phyloP scores from a whole-genome alignment of 495 filamentous ascomycete species.

The Hypoxylon rickii region DNA sequence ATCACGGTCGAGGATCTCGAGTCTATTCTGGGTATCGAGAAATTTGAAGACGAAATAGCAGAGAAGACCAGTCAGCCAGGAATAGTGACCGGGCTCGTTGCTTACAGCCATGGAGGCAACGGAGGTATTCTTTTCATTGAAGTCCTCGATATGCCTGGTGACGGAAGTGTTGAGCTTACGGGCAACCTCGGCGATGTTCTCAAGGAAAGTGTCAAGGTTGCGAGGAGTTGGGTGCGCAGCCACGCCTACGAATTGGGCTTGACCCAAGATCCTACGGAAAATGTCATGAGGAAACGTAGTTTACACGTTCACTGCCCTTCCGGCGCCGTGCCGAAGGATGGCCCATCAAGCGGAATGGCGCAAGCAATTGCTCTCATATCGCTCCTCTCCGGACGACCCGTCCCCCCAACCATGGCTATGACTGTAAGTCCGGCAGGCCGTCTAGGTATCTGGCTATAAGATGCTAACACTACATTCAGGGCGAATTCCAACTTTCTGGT shows the following conservation, averaged over 20 bases:
- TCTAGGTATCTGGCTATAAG: constrained; percentile 1
- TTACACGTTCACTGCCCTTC: constrained; percentile 97
- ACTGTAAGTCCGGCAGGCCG: constrained; percentile 55
- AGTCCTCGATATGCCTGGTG: constrained; percentile 95
- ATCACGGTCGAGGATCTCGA: constrained; percentile 82
- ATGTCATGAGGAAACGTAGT: constrained; percentile 94
- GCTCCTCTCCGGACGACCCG: constrained; percentile 83
- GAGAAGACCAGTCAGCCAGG: constrained; percentile 86
- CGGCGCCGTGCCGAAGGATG: constrained; percentile 95
- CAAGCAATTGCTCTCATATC: constrained; percentile 94
- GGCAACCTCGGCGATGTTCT: constrained; percentile 98
- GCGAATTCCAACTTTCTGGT: constrained; percentile 87
- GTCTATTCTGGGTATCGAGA: constrained; percentile 88
- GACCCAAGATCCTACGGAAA: constrained; percentile 76
- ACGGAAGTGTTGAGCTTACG: constrained; percentile 91
- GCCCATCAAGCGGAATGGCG: constrained; percentile 84
- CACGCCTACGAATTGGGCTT: constrained; percentile 92
- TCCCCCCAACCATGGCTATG: constrained; percentile 94
- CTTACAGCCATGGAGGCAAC: constrained; percentile 91
- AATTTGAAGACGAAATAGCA: constrained; percentile 93
- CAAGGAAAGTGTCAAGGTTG: constrained; percentile 96
- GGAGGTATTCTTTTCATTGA: constrained; percentile 99
- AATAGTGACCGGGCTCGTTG: constrained; percentile 95
- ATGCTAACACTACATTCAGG: constrained; percentile 50
- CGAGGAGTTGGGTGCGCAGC: constrained; percentile 92